Percentiles rank a stretch among this genome's conserved stretches.
These are phyloP conservation scores for Paraleonurus japonicus DNA, from an alignment of 257 asterid species.

Conservation along the genomic window DNA sequence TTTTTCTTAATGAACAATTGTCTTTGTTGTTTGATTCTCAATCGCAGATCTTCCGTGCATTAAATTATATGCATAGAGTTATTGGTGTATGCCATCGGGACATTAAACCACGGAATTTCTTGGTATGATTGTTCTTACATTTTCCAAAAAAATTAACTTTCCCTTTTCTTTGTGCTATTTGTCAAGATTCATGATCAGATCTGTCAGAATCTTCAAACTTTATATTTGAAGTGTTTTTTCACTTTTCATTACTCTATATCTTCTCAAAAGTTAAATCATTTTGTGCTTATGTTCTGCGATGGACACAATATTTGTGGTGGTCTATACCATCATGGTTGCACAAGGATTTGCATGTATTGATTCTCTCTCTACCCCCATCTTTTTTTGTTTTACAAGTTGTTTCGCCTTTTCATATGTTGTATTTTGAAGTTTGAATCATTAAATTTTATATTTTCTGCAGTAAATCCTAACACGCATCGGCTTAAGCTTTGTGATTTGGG, in stretches of 20 bases:
- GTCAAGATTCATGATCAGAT: neutral
- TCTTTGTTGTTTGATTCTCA: neutral
- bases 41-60: constrained; percentile 60
- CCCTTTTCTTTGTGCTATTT: neutral
- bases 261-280: neutral
- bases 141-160: neutral
- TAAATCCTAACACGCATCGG: constrained; percentile 67
- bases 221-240: neutral
- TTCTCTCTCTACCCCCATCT: neutral
- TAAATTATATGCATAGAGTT: constrained; percentile 57
- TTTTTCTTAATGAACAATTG: neutral
- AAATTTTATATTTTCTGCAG: constrained; percentile 28
- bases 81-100: constrained; percentile 72
- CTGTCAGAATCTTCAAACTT: neutral
- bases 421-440: neutral
- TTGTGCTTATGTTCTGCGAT: neutral
- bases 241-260: neutral
- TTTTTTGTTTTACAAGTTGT: neutral
- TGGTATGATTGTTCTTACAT: constrained; percentile 36
- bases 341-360: neutral
- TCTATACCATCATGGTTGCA: neutral
- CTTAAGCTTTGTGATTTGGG: constrained; percentile 79
- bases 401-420: neutral
- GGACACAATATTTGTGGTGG: neutral
- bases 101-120: constrained; percentile 68